Percentiles rank a stretch among this genome's conserved stretches.
phyloP scores from a whole-genome alignment of 2,329 filamentous ascomycete genomes.

The Cytospora chrysosperma region DNA sequence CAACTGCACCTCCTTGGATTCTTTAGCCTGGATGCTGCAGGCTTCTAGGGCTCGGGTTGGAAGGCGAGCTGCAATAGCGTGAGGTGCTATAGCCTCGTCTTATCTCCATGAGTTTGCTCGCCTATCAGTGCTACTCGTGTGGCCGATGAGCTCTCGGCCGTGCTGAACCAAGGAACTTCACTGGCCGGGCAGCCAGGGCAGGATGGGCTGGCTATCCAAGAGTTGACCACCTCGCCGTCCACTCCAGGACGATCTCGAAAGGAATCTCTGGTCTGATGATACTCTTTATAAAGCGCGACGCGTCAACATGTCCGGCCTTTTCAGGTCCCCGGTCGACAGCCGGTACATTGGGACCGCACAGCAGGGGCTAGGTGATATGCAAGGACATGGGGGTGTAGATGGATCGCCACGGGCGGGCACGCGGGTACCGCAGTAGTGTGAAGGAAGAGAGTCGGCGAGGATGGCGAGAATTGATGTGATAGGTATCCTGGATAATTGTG shows the following conservation, averaged over 20 bases:
- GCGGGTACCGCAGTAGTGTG: background rate
- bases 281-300: background rate
- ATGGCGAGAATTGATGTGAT: background rate
- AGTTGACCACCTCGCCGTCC: background rate
- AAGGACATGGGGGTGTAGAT: background rate
- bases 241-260: background rate
- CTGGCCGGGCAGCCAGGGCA: background rate
- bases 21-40: background rate
- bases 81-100: conserved; percentile 8
- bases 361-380: background rate
- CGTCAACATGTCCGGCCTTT: background rate
- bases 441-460: background rate
- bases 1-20: background rate
- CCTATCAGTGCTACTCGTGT: background rate
- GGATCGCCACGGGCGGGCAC: background rate
- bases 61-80: conserved; percentile 6
- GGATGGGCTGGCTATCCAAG: background rate
- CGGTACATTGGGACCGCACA: background rate
- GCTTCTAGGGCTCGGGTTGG: background rate
- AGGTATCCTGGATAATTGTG: background rate
- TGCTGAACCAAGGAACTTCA: conserved; percentile 8
- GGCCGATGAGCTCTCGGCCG: background rate
- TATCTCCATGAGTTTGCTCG: background rate
- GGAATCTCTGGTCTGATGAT: background rate
- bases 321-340: background rate